Evolutionary conservation across 2,329 filamentous ascomycete genomes (phyloP).

Genomic region (Pyrenochaeta sp.): DNA sequence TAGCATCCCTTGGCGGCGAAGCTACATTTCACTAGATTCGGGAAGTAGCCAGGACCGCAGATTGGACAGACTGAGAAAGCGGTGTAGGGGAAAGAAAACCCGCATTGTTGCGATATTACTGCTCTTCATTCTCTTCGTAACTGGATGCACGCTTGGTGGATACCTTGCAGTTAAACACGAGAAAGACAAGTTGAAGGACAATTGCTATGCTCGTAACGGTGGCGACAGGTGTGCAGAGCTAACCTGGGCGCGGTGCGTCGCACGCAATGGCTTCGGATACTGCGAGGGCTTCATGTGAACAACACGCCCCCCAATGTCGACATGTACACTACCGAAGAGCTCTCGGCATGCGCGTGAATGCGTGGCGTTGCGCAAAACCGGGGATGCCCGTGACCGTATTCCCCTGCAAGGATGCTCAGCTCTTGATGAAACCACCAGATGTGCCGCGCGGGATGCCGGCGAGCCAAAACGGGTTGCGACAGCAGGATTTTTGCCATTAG

Average conservation of each 20-base stretch:
- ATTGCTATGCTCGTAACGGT: constrained; percentile 22
- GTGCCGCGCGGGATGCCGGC: constrained; percentile 13
- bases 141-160: constrained; percentile 28
- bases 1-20: constrained; percentile 41
- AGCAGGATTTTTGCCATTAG: background rate
- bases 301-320: background rate
- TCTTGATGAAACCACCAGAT: constrained; percentile 5
- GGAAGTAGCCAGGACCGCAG: background rate
- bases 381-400: constrained; percentile 9
- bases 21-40: constrained; percentile 28
- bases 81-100: constrained; percentile 30
- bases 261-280: constrained; percentile 27
- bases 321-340: background rate
- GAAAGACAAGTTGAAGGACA: constrained; percentile 13
- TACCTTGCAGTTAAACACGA: constrained; percentile 28
- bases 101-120: constrained; percentile 27
- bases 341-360: constrained; percentile 1
- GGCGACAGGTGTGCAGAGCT: constrained; percentile 27
- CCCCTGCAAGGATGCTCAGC: constrained; percentile 25
- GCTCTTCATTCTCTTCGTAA: constrained; percentile 28
- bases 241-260: constrained; percentile 31
- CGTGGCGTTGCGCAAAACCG: constrained; percentile 17
- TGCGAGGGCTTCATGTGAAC: constrained; percentile 28
- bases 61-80: constrained; percentile 11
- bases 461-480: constrained; percentile 17